Evolutionary conservation across 352 stramenopile species (phyloP), one percentile per base, ranked within the genome.

Genomic region (Globisporangium cederbergense): DNA sequence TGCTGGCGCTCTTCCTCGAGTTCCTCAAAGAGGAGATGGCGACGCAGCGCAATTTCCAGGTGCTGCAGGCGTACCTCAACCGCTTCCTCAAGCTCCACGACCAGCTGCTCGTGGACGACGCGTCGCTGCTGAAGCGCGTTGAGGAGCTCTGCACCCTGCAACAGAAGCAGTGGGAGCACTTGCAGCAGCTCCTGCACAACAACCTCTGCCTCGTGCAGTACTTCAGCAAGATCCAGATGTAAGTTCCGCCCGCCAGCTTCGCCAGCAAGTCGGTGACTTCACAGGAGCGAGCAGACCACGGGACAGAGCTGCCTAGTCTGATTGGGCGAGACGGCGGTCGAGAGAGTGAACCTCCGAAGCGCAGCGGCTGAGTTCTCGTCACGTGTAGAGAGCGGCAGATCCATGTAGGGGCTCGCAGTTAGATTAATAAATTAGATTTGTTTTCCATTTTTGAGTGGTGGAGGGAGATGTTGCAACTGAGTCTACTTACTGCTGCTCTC

Each of bases 171-270:
- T 95, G 86, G 86, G 75, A 90, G 47, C 83, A 91, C 62, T 40
- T 95, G 47, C 84, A 95, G 72, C 75, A 91, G 65, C 66, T 93
- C 47, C 66, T 95, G 54, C 83, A 93, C 68, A 88, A 95, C 73
- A 93, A 91, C 71, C 74, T 95, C 60, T 95, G 86, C 75, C 73
- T 95, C 43, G 86, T 92, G 67, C 82, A 93, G 67, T 91, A 95
- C 69, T 82, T 95, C 54, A 92, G 79, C 79, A 91, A 92, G 74
- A 91, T 95, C 58, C 86, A 95, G 71, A 93, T 93, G 81, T 95
- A 90, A 69, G 50, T 36, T 38, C 6, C 6, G 34, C 36, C 36
- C 36, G 10, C 8, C 36, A 42, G 36, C 36, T 42, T 13, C 13
- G 25, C 25, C 22, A 58, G n/a, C 30, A 22, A 42, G 52, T 7